Conservation (phyloP, 495 filamentous ascomycete species). For the Cercophora newfieldiana region DNA sequence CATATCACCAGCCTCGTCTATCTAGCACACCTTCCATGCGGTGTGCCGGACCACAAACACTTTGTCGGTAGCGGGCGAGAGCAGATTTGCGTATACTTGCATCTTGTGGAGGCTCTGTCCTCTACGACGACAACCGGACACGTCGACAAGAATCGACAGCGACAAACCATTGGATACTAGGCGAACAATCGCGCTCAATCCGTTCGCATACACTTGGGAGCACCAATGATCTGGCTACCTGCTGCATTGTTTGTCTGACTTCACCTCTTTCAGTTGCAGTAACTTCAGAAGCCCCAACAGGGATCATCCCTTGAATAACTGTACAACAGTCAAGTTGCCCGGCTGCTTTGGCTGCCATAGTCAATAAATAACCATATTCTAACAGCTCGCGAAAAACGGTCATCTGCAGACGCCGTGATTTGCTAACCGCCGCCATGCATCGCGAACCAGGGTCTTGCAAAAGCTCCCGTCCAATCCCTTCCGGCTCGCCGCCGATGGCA, state of each 20-base stretch:
- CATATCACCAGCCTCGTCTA: neutral
- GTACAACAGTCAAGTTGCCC: neutral
- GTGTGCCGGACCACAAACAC: neutral
- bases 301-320: neutral
- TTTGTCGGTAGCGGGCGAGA: neutral
- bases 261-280: neutral
- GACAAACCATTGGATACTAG: neutral
- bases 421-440: slow-evolving; percentile 9
- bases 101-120: neutral
- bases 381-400: neutral
- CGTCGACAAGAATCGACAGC: neutral
- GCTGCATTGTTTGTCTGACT: neutral
- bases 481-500: slow-evolving; percentile 2
- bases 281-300: neutral
- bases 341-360: neutral
- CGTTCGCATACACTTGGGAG: neutral
- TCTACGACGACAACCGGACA: neutral
- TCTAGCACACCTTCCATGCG: neutral
- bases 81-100: neutral
- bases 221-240: neutral
- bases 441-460: neutral
- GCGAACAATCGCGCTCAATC: neutral
- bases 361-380: neutral
- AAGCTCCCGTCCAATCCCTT: slow-evolving; percentile 17
- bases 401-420: slow-evolving; percentile 1